phyloP scores from a whole-genome alignment of 106 monocot species.

The Agapanthus africanus region DNA sequence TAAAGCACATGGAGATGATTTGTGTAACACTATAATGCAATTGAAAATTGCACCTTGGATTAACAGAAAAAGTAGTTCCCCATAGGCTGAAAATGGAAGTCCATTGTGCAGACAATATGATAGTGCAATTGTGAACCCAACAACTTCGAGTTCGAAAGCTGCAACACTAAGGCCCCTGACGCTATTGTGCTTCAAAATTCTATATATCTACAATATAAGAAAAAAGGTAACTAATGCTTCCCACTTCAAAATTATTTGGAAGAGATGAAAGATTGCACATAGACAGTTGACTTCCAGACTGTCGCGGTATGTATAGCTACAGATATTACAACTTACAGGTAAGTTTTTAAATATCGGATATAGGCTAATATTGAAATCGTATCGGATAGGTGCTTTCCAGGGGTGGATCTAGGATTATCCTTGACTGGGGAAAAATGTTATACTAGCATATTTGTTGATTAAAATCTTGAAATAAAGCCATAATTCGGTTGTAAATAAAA shows the following conservation, averaged over 20 bases:
- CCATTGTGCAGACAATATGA: constrained; percentile 93
- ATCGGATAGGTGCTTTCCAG: too few species aligned
- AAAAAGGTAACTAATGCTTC: constrained; percentile 3
- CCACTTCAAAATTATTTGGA: background rate
- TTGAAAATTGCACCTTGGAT: constrained; percentile 61
- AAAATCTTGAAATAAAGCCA: too few species aligned
- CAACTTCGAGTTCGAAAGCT: constrained; percentile 89
- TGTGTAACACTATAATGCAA: background rate
- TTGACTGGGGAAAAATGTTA: too few species aligned
- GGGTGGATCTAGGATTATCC: too few species aligned
- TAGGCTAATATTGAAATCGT: too few species aligned
- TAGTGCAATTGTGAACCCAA: constrained; percentile 91
- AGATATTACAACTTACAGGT: too few species aligned
- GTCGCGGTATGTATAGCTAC: background rate
- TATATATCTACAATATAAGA: constrained; percentile 57
- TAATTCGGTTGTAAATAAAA: too few species aligned
- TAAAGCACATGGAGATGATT: background rate
- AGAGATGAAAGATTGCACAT: background rate
- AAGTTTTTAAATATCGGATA: too few species aligned
- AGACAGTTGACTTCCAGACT: background rate
- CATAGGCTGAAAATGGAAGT: constrained; percentile 93
- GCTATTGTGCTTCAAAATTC: constrained; percentile 72
- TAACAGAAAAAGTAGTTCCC: constrained; percentile 78
- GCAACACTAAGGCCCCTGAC: constrained; percentile 78
- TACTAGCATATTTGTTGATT: too few species aligned